Base-by-base conservation (phyloP, 1,139 yeast genomes). In the Candida tetrigidarum region DNA sequence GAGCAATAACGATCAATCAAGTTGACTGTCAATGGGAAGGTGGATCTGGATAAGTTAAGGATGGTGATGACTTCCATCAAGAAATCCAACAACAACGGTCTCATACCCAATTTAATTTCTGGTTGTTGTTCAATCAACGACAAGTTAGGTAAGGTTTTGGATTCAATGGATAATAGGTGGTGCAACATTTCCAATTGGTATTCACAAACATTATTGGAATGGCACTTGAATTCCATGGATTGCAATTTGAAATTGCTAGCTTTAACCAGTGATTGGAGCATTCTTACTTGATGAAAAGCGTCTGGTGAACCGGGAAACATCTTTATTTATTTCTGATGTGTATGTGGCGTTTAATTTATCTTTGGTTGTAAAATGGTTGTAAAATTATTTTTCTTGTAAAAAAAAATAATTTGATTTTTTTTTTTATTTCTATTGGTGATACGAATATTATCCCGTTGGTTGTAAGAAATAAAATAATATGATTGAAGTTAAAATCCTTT, bases 1-100 rank as follows among this genome's bases (percentile, higher is more conserved):
- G 76, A 66, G 46, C 81, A 74, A 59, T 78, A 80, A 44, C 80
- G 63, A 60, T 80, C 85, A 52, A 80, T 71, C 45, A 80, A 59
- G 51, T 76, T 76, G 33, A 78, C 82, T 11, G 83, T 76, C 49
- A 78, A 63, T 9, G 83, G 81, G 55, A 80, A 80, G 3, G 84
- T 80, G 18, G 77, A 67, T 51, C 74, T 71, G 18, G 78, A 67
- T 60, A 80, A 71, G 45, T 67, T 66, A 44, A 78, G 64, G 57
- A 75, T 75, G 52, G 72, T 74, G 48, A 73, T 71, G 27, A 79
- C 82, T 52, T 80, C 84, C 74, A 78, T 72, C 45, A 80, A 60
- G 47, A 79, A 78, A 57, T 78, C 83, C 39, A 80, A 63, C 43
- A 80, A 64, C 45, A 74, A 60, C 4, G 80, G 80, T 43, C 81